phyloP scores from a whole-genome alignment of 139 green algal species.

The Chlamydomonas applanata region DNA sequence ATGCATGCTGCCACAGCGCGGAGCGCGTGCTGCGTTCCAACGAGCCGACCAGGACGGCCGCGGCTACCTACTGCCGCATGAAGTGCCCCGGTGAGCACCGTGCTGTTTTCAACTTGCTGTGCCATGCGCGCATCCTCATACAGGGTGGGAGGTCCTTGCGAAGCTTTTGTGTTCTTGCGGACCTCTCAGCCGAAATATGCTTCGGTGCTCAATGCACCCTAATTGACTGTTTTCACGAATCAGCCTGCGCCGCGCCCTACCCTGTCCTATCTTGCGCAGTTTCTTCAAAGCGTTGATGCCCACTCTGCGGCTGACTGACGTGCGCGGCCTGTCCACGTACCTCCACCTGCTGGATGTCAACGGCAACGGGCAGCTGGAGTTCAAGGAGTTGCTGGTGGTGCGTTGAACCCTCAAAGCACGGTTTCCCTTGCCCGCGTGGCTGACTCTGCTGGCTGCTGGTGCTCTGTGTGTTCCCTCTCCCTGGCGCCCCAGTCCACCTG shows the following conservation, averaged over 20 bases:
- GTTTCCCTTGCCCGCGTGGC: not conserved
- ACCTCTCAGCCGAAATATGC: too few relatives aligned
- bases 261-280: not conserved
- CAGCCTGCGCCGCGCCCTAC: not conserved
- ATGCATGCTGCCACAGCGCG: too few relatives aligned
- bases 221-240: too few relatives aligned
- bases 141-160: not conserved
- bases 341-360: constrained; percentile 31
- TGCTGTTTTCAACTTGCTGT: not conserved
- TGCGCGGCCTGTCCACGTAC: constrained; percentile 28
- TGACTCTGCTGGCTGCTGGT: not conserved
- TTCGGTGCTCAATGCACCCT: too few relatives aligned
- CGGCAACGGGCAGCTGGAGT: constrained; percentile 21
- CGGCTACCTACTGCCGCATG: not conserved
- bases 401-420: not conserved
- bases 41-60: too few relatives aligned
- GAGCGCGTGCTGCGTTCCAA: too few relatives aligned
- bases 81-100: not conserved
- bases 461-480: not conserved
- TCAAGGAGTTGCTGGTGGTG: constrained; percentile 24
- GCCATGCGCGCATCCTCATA: not conserved
- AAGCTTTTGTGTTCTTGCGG: too few relatives aligned
- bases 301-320: not conserved
- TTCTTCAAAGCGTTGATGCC: constrained; percentile 35
- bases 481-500: too few relatives aligned